phyloP scores from a whole-genome alignment of 2,329 filamentous ascomycete species.

The Dactylonectria macrodidyma region DNA sequence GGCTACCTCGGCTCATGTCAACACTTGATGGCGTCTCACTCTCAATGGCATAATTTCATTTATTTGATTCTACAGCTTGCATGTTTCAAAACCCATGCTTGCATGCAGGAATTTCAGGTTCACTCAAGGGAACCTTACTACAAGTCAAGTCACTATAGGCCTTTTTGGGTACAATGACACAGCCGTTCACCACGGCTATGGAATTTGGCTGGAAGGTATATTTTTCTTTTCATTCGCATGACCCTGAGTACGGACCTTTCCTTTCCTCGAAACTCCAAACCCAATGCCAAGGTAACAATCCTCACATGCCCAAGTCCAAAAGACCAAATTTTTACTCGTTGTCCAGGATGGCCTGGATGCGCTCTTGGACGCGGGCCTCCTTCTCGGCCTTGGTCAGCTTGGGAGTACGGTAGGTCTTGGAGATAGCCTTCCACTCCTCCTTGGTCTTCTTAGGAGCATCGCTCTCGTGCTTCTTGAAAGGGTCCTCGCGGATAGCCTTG shows the following conservation, averaged over 20 bases:
- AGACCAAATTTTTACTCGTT: constrained; percentile 57
- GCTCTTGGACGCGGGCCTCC: constrained; percentile 86
- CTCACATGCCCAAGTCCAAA: constrained; percentile 48
- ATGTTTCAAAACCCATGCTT: constrained; percentile 4
- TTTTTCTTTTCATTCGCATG: constrained; percentile 56
- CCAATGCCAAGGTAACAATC: constrained; percentile 53
- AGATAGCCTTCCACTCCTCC: constrained; percentile 97
- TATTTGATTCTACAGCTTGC: constrained; percentile 12
- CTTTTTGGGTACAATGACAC: constrained; percentile 44
- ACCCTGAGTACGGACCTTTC: constrained; percentile 53
- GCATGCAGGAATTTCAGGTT: constrained; percentile 15
- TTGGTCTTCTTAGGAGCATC: constrained; percentile 92
- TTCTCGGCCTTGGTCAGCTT: constrained; percentile 91
- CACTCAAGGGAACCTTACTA: constrained; percentile 15
- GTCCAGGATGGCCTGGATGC: constrained; percentile 85
- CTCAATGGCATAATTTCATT: constrained; percentile 6
- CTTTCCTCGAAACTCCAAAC: constrained; percentile 57
- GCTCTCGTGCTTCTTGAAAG: constrained; percentile 90
- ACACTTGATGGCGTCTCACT: not conserved
- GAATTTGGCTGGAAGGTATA: constrained; percentile 52
- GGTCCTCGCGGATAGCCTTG: constrained; percentile 96
- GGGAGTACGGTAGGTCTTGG: constrained; percentile 84
- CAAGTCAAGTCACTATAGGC: constrained; percentile 8
- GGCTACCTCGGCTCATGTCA: constrained; percentile 5
- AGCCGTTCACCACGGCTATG: constrained; percentile 49